phyloP scores from a whole-genome alignment of 495 filamentous ascomycete genomes.

The Penicillium ucsense region DNA sequence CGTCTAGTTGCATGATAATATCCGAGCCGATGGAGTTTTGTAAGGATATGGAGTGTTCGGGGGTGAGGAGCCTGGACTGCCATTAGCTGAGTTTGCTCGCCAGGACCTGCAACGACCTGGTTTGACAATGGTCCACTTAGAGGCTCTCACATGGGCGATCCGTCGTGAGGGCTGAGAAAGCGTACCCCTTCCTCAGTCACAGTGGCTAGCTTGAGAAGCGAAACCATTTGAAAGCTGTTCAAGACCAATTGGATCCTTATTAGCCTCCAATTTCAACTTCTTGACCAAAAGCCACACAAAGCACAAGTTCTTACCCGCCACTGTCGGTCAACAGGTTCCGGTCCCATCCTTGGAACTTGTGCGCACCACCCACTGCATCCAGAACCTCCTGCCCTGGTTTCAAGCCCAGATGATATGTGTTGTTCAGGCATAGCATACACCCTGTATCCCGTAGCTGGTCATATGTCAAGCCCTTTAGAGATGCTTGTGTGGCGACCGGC shows the following conservation, averaged over 20 bases:
- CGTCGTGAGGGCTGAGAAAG: conserved; percentile 91
- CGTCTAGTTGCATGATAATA: conserved; percentile 99
- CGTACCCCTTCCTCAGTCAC: conserved; percentile 93
- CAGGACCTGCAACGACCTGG: neutral
- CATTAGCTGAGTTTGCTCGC: neutral
- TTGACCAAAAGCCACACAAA: neutral
- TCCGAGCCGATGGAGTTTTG: conserved; percentile 97
- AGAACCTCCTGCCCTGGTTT: conserved; percentile 87
- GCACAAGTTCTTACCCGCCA: conserved; percentile 63
- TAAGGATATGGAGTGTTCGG: conserved; percentile 91
- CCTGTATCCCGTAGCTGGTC: conserved; percentile 82
- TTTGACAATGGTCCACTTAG: neutral
- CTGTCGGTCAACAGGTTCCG: conserved; percentile 95
- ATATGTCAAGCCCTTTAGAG: conserved; percentile 87
- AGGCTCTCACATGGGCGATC: conserved; percentile 66
- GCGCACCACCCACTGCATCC: conserved; percentile 80
- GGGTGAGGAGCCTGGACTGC: conserved; percentile 64
- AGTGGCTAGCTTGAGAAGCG: conserved; percentile 82
- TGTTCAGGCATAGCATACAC: conserved; percentile 89
- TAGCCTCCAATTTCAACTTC: conserved; percentile 1
- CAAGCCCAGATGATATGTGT: conserved; percentile 92
- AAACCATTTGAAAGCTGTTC: conserved; percentile 94
- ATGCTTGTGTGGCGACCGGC: conserved; percentile 97
- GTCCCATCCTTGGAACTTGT: conserved; percentile 89
- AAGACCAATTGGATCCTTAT: neutral